These are phyloP conservation scores for Cercospora sojina DNA, from an alignment of 2,329 filamentous ascomycete genomes.

Conservation along the genomic window DNA sequence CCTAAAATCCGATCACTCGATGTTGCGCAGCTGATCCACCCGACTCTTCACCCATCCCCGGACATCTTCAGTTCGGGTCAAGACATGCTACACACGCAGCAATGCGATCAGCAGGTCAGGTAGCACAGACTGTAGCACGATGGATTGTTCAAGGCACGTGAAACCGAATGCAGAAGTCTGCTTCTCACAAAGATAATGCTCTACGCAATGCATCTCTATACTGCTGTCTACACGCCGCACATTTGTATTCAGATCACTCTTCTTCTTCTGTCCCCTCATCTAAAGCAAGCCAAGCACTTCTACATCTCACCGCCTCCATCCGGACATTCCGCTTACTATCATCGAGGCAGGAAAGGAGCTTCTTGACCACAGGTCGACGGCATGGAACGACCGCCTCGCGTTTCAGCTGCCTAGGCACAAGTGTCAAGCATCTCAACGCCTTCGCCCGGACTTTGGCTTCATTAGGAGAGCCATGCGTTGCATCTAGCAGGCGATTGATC, in stretches of 20 bases:
- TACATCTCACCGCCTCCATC: slow-evolving; percentile 61
- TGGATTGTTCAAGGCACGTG: not conserved
- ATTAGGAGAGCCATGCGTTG: slow-evolving; percentile 31
- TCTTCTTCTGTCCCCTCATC: slow-evolving; percentile 59
- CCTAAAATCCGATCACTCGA: not conserved
- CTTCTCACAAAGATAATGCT: not conserved
- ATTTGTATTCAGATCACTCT: slow-evolving; percentile 23
- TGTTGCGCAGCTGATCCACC: slow-evolving; percentile 1
- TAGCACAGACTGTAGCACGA: not conserved
- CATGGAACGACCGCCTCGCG: slow-evolving; percentile 57
- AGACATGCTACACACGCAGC: not conserved
- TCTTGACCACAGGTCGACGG: slow-evolving; percentile 57
- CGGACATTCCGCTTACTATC: slow-evolving; percentile 63
- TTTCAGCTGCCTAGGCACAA: slow-evolving; percentile 50
- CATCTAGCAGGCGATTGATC: slow-evolving; percentile 56
- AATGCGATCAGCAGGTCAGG: not conserved
- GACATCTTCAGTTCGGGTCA: not conserved
- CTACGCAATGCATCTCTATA: not conserved
- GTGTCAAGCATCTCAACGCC: slow-evolving; percentile 50
- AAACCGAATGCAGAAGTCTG: not conserved
- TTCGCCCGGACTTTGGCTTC: slow-evolving; percentile 47
- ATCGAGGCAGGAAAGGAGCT: slow-evolving; percentile 57
- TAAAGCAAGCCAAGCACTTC: slow-evolving; percentile 59
- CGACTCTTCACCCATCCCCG: not conserved
- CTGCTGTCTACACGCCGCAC: not conserved